Evolutionary conservation across 495 filamentous ascomycete species (phyloP).

Genomic region (Neurospora sublineolata): DNA sequence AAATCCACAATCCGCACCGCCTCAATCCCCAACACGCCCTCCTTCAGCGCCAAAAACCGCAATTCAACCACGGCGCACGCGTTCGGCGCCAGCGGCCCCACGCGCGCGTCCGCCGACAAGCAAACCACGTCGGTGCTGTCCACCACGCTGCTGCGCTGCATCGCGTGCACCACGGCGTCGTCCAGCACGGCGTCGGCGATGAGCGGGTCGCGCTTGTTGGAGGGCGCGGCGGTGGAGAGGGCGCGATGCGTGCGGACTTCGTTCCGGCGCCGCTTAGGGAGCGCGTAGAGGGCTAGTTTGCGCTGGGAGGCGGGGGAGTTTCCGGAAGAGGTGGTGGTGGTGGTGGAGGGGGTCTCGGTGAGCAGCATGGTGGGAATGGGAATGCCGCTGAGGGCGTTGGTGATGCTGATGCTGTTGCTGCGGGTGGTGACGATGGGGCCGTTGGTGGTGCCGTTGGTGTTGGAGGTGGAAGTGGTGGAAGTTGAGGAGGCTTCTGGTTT

Average conservation of each 20-base stretch:
- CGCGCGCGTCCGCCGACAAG: slow-evolving; percentile 69
- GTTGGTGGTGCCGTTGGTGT: slow-evolving; percentile 23
- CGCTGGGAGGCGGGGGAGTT: slow-evolving; percentile 22
- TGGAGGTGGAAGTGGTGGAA: background rate
- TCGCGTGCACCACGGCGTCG: slow-evolving; percentile 71
- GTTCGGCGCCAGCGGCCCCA: slow-evolving; percentile 66
- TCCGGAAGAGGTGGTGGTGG: background rate
- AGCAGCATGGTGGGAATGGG: background rate
- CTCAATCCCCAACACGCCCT: slow-evolving; percentile 67
- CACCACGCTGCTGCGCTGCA: slow-evolving; percentile 62
- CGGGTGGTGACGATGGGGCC: background rate
- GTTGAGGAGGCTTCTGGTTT: background rate
- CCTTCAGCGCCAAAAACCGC: slow-evolving; percentile 63
- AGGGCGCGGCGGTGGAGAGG: slow-evolving; percentile 30
- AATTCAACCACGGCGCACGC: slow-evolving; percentile 74
- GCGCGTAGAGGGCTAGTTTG: slow-evolving; percentile 68
- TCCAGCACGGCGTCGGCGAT: slow-evolving; percentile 74
- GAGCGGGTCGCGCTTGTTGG: slow-evolving; percentile 12
- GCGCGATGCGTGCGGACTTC: slow-evolving; percentile 50
- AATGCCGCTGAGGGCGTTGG: background rate
- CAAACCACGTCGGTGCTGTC: slow-evolving; percentile 67
- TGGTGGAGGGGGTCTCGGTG: background rate
- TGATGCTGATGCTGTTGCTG: background rate
- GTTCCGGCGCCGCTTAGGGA: slow-evolving; percentile 63
- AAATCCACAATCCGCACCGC: slow-evolving; percentile 75